These are phyloP conservation scores for Catunica adiposa DNA, from an alignment of 2,329 filamentous ascomycete genomes.

Conservation along the genomic window DNA sequence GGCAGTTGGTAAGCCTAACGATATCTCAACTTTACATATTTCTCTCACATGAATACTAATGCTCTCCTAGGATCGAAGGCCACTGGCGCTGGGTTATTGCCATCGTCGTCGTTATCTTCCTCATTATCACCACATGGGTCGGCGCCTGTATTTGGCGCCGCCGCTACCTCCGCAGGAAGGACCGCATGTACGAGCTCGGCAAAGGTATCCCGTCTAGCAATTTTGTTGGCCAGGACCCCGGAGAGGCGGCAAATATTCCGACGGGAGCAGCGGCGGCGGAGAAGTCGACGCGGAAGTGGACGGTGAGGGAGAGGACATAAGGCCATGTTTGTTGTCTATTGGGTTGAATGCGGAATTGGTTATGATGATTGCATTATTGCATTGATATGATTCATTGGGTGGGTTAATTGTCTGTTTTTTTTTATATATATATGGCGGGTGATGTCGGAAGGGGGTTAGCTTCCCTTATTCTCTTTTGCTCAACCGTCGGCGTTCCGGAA, in stretches of 20 bases:
- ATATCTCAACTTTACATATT: neutral
- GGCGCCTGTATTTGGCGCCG: conserved; percentile 55
- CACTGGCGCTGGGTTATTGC: conserved; percentile 75
- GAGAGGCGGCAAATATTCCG: conserved; percentile 20
- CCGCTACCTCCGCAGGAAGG: conserved; percentile 54
- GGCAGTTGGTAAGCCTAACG: conserved; percentile 6
- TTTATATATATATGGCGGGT: neutral
- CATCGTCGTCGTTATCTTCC: conserved; percentile 56
- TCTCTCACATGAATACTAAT: neutral
- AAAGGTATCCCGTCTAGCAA: conserved; percentile 22
- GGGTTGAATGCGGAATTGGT: neutral
- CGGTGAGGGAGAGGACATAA: conserved; percentile 28
- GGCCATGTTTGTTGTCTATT: no score
- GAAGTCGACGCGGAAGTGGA: conserved; percentile 28
- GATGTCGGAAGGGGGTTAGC: no score
- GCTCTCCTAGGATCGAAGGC: conserved; percentile 39
- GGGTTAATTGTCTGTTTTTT: conserved; percentile 10
- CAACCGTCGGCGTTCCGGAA: neutral
- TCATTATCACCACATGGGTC: conserved; percentile 49
- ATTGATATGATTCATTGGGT: neutral
- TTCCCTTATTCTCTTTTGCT: conserved; percentile 2
- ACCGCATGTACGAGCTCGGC: conserved; percentile 35
- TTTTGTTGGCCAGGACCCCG: conserved; percentile 20
- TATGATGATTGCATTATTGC: neutral
- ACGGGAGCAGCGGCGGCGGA: neutral